Conservation (phyloP, 805 yeast species). For the Lachancea kluyveri region DNA sequence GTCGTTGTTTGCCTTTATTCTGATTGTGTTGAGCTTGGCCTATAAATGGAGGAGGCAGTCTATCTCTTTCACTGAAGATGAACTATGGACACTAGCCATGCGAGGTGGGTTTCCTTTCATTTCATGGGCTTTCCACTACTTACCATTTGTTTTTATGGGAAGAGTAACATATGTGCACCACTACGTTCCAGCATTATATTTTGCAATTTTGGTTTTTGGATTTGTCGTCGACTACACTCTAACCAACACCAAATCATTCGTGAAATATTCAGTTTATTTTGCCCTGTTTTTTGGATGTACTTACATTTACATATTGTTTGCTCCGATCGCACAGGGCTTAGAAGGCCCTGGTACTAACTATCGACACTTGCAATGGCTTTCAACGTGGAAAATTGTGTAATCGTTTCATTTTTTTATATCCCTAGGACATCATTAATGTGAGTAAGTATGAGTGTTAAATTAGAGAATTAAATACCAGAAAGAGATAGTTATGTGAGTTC, state of each 20-base stretch:
- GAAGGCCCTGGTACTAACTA: conserved; percentile 43
- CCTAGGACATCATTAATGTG: too few species aligned
- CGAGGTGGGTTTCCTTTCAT: conserved; percentile 81
- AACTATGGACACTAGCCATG: conserved; percentile 39
- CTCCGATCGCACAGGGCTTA: conserved; percentile 82
- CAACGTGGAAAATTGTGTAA: conserved; percentile 46
- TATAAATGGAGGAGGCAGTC: conserved; percentile 67
- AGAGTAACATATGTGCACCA: conserved; percentile 97
- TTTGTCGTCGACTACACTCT: conserved; percentile 25
- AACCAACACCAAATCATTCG: conserved; percentile 17
- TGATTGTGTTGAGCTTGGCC: conserved; percentile 35
- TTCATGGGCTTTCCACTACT: conserved; percentile 84
- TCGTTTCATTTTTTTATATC: too few species aligned
- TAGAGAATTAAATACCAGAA: too few species aligned
- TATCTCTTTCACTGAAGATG: conserved; percentile 37
- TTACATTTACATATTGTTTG: conserved; percentile 52
- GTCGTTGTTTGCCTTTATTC: conserved; percentile 47
- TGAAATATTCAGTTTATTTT: conserved; percentile 35
- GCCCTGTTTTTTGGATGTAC: conserved; percentile 42
- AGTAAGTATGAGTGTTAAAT: too few species aligned
- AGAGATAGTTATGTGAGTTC: too few species aligned
- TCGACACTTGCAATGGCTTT: conserved; percentile 46
- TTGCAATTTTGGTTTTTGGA: conserved; percentile 70
- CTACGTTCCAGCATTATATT: conserved; percentile 90
- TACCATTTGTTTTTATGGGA: conserved; percentile 90